Evolutionary conservation across 2,329 filamentous ascomycete species (phyloP).

Genomic region (Colletotrichum magnum): DNA sequence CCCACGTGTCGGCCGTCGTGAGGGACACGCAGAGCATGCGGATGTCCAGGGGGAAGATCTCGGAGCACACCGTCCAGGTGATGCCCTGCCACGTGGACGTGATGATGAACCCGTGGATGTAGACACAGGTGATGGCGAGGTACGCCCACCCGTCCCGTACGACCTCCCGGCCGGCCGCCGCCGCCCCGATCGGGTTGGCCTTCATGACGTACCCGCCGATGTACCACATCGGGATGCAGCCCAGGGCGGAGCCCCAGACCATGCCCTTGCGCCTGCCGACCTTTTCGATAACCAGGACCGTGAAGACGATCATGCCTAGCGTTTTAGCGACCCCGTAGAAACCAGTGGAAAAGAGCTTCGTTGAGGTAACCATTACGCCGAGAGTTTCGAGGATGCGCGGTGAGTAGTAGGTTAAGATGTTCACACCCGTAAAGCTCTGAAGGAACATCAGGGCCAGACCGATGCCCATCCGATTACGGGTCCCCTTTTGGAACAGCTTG

Average conservation of each 20-base stretch:
- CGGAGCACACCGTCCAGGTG: constrained; percentile 60
- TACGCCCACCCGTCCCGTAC: constrained; percentile 56
- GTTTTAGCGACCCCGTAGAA: constrained; percentile 57
- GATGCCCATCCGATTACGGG: constrained; percentile 60
- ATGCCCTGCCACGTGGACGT: constrained; percentile 59
- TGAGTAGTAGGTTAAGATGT: constrained; percentile 57
- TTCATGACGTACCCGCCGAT: constrained; percentile 54
- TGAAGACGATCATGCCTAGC: constrained; percentile 53
- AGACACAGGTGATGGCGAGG: constrained; percentile 60
- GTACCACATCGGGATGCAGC: constrained; percentile 55
- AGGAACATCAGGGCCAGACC: constrained; percentile 58
- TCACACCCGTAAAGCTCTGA: constrained; percentile 51
- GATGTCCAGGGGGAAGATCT: constrained; percentile 60
- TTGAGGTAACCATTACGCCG: constrained; percentile 49
- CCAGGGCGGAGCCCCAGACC: constrained; percentile 57
- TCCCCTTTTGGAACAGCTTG: constrained; percentile 42
- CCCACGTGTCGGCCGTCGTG: constrained; percentile 52
- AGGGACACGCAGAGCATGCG: constrained; percentile 52
- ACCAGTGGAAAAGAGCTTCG: constrained; percentile 54
- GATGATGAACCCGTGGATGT: constrained; percentile 57
- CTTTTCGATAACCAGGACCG: constrained; percentile 61
- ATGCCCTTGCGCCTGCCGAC: constrained; percentile 63
- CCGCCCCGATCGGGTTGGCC: constrained; percentile 48
- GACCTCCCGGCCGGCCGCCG: constrained; percentile 62
- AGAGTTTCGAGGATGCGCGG: constrained; percentile 53